Evolutionary conservation across 768 basidiomycete genomes (phyloP), one percentile per base, ranked within the genome.

Genomic region (Boletus sp.): DNA sequence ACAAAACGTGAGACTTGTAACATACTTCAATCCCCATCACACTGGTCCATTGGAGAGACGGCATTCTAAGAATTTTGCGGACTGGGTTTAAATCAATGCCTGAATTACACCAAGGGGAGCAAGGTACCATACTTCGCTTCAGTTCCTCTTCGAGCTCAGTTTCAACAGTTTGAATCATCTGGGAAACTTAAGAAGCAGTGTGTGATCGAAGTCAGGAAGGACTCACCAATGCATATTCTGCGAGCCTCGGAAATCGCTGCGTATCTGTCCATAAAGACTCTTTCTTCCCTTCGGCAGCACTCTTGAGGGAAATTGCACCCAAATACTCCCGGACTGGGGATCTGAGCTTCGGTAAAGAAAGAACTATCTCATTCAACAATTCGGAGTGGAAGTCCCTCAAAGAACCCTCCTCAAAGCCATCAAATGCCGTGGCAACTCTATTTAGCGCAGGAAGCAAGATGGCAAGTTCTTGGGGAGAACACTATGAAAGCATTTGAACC

Each of bases 401-500:
- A 3, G 74, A 63, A 19, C 71, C 72, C n/a, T 65, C 63, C 1
- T 76, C 70, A 10, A 81, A 70, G 15, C 66, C 67, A 9, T 79
- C 75, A 58, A 92, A 93, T 2, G 87, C 79, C 25, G 70, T 71
- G 0, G 82, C 86, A 42, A 97, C 76, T 49, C 83, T 85, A 37
- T 80, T 74, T 59, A 98, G 88, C 4, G 91, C 89, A 7, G 82
- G 77, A 6, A 98, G 78, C 15, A 98, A 75, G 6, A 82, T 68
- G 0, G 84, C 80, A 13, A 98, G 78, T 65, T 99, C 96, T 64
- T 84, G 78, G 0, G 95, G 90, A 1, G 87, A 87, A 49, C 91
- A 93, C 87, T 91, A 59, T 5, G 32, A 47, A 42, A 25, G 9
- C 11, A 25, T 50, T 39, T 37, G 29, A 41, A 19, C 11, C 10